These are phyloP conservation scores for Kluyveromyces nonfermentans DNA, from an alignment of 805 yeast species.

Conservation along the genomic window DNA sequence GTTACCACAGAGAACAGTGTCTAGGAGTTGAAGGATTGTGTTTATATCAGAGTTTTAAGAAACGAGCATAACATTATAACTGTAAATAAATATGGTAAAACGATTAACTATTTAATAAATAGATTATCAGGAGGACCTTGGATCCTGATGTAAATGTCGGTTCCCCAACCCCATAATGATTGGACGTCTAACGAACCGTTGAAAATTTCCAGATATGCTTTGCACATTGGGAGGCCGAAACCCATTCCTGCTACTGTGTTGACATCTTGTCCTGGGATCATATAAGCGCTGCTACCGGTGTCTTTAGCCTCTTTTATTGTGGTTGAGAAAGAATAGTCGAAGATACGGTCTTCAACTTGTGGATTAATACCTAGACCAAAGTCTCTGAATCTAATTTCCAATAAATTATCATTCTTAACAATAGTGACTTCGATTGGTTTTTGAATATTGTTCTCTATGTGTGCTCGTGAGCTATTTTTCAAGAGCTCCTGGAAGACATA, in stretches of 20 bases:
- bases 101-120: slow-evolving; percentile 3
- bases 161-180: slow-evolving; percentile 68
- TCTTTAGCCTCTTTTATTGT: slow-evolving; percentile 49
- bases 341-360: slow-evolving; percentile 52
- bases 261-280: slow-evolving; percentile 64
- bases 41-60: too few species aligned
- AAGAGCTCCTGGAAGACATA: slow-evolving; percentile 79
- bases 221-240: slow-evolving; percentile 81
- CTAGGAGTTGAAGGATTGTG: neutral
- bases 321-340: slow-evolving; percentile 81
- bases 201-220: slow-evolving; percentile 64
- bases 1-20: slow-evolving; percentile 27
- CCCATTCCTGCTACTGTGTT: slow-evolving; percentile 87
- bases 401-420: slow-evolving; percentile 29
- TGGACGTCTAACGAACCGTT: slow-evolving; percentile 63
- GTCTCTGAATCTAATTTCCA: slow-evolving; percentile 74
- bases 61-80: neutral
- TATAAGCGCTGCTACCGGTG: slow-evolving; percentile 41
- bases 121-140: slow-evolving; percentile 22
- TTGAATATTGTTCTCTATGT: slow-evolving; percentile 51
- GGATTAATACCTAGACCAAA: slow-evolving; percentile 84
- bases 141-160: slow-evolving; percentile 58
- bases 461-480: slow-evolving; percentile 83
- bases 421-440: slow-evolving; percentile 22
- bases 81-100: neutral